Percentiles rank a stretch among this genome's conserved stretches.
phyloP scores from a whole-genome alignment of 345 rosid species.

The Moricandia arvensis region DNA sequence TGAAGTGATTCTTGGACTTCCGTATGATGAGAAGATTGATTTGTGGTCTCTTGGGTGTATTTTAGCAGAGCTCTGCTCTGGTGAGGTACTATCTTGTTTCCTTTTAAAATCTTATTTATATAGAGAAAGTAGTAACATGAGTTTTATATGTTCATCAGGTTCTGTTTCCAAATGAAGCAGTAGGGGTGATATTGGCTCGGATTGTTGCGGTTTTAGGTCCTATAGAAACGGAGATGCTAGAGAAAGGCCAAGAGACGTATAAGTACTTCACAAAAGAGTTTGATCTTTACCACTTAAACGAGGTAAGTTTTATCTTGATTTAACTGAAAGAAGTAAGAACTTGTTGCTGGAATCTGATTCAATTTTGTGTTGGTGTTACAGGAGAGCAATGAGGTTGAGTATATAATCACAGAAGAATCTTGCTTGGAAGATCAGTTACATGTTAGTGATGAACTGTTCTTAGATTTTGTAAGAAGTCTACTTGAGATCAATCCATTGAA shows the following conservation, averaged over 20 bases:
- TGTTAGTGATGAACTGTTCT: slow-evolving; percentile 52
- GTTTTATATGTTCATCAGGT: slow-evolving; percentile 48
- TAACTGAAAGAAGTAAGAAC: not conserved
- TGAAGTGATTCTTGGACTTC: slow-evolving; percentile 89
- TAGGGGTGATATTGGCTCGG: slow-evolving; percentile 76
- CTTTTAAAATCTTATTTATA: not conserved
- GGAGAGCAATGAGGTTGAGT: slow-evolving; percentile 79
- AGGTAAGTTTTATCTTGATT: slow-evolving; percentile 46
- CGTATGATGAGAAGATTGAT: slow-evolving; percentile 86
- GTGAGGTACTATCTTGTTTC: slow-evolving; percentile 59
- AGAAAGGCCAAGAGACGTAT: slow-evolving; percentile 66
- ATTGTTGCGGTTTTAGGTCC: slow-evolving; percentile 77
- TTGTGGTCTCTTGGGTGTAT: slow-evolving; percentile 97
- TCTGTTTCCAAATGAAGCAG: slow-evolving; percentile 76
- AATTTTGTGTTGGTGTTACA: slow-evolving; percentile 29
- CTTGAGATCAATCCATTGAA: slow-evolving; percentile 75
- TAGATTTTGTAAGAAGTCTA: slow-evolving; percentile 62
- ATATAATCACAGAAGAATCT: slow-evolving; percentile 66
- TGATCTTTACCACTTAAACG: slow-evolving; percentile 65
- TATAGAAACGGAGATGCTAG: slow-evolving; percentile 74
- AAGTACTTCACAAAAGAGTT: slow-evolving; percentile 84
- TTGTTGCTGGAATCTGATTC: slow-evolving; percentile 3
- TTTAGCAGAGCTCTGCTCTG: slow-evolving; percentile 87
- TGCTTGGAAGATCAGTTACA: slow-evolving; percentile 63
- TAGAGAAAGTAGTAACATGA: not conserved